These are phyloP conservation scores for Pythium grandisporangium DNA, from an alignment of 352 stramenopile genomes.

Conservation along the genomic window DNA sequence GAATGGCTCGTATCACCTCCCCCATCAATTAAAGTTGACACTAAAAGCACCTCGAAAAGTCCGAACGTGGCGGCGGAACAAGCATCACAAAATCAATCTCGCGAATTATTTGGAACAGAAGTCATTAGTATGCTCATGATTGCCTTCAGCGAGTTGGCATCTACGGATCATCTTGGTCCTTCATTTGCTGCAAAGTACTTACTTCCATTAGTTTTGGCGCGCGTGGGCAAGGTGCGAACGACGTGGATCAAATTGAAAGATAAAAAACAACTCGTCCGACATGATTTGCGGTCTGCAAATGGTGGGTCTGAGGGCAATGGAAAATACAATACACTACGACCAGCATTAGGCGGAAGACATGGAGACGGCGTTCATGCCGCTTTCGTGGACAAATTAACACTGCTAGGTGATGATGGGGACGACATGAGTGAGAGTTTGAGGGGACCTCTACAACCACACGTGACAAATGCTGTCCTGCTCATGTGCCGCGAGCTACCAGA, in stretches of 20 bases:
- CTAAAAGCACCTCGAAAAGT: too few relatives aligned
- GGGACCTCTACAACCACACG: too few relatives aligned
- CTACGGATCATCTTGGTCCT: constrained; percentile 36
- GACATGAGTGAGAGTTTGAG: too few relatives aligned
- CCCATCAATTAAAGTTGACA: too few relatives aligned
- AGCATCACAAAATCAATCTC: constrained; percentile 2
- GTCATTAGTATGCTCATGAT: constrained; percentile 31
- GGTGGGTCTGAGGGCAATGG: too few relatives aligned
- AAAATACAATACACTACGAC: constrained; percentile 7
- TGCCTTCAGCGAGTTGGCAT: constrained; percentile 39
- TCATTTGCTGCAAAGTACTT: constrained; percentile 54
- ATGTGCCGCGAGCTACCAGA: constrained; percentile 54
- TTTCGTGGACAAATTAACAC: constrained; percentile 38
- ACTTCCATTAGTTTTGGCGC: constrained; percentile 35
- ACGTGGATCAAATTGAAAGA: constrained; percentile 51
- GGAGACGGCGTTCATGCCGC: constrained; percentile 50
- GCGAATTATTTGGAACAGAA: constrained; percentile 32
- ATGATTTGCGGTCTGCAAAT: constrained; percentile 9
- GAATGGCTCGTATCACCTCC: constrained; percentile 48
- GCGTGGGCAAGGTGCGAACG: constrained; percentile 37
- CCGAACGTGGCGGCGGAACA: too few relatives aligned
- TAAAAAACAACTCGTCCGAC: constrained; percentile 23
- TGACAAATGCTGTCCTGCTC: constrained; percentile 52
- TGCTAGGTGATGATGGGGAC: constrained; percentile 63
- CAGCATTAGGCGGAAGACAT: constrained; percentile 17